phyloP scores from a whole-genome alignment of 108 stramenopile species.

The Discostella stelligeroides region DNA sequence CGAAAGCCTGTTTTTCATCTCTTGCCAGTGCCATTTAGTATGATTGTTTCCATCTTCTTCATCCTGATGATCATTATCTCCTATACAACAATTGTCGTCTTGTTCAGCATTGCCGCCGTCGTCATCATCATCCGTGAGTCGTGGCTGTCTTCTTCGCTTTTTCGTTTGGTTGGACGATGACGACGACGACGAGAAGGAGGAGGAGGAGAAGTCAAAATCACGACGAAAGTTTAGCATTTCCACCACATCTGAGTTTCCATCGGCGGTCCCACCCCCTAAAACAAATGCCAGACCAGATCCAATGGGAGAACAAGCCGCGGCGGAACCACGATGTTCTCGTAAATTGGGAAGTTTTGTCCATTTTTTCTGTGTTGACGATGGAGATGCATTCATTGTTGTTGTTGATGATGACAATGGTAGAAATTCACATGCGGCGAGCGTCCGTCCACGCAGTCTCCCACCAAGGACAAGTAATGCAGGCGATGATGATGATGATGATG shows the following conservation, averaged over 20 bases:
- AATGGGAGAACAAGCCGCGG: conserved; percentile 31
- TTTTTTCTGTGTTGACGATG: not conserved
- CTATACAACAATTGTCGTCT: not conserved
- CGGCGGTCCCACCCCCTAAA: conserved; percentile 33
- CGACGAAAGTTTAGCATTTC: conserved; percentile 28
- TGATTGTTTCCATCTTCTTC: not conserved
- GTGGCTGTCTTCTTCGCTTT: too few species aligned
- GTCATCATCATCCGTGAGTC: too few species aligned
- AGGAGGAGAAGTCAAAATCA: too few species aligned
- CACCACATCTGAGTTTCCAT: conserved; percentile 38
- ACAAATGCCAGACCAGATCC: conserved; percentile 29
- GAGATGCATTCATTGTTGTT: not conserved
- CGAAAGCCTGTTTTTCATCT: conserved; percentile 20
- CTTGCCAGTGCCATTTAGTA: conserved; percentile 18
- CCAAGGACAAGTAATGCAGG: conserved; percentile 38
- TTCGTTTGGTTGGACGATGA: too few species aligned
- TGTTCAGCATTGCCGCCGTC: too few species aligned
- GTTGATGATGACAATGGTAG: conserved; percentile 17
- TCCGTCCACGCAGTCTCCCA: conserved; percentile 33
- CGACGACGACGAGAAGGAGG: too few species aligned
- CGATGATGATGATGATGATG: not conserved
- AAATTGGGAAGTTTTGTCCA: conserved; percentile 31
- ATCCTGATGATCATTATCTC: not conserved
- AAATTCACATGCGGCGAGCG: conserved; percentile 32
- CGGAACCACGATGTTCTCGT: conserved; percentile 33